A percentile compares a stretch with the other conserved stretches of the same genome.
Evolutionary conservation across 2,329 filamentous ascomycete species (phyloP).

Genomic region (Penicillium sp.): DNA sequence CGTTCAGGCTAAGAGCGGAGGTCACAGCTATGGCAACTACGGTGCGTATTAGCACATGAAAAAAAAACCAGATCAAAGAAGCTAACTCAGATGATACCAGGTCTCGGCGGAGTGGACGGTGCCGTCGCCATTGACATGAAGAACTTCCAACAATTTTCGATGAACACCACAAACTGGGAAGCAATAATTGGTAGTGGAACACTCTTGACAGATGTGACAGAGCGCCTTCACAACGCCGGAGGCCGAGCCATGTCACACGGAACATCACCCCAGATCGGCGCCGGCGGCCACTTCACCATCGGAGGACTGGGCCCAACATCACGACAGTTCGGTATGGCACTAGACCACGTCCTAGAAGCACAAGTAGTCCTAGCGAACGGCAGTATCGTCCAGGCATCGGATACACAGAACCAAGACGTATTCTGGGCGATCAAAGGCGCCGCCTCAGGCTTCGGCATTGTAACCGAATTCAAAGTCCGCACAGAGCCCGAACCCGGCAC

Average conservation of each 20-base stretch:
- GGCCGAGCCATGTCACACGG: conserved; percentile 37
- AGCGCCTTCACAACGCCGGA: conserved; percentile 28
- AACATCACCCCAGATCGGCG: conserved; percentile 35
- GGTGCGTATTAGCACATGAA: conserved; percentile 23
- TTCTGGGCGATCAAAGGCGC: conserved; percentile 41
- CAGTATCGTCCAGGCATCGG: conserved; percentile 33
- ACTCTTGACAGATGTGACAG: conserved; percentile 33
- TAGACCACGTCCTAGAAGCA: conserved; percentile 52
- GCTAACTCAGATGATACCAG: conserved; percentile 8
- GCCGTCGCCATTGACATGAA: conserved; percentile 32
- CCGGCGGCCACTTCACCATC: conserved; percentile 41
- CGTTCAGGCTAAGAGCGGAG: conserved; percentile 56
- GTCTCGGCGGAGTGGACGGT: conserved; percentile 33
- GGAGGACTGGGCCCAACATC: conserved; percentile 41
- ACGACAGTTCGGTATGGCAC: conserved; percentile 51
- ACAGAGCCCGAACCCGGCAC: conserved; percentile 38
- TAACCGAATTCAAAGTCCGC: conserved; percentile 40
- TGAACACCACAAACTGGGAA: conserved; percentile 29
- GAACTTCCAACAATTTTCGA: conserved; percentile 32
- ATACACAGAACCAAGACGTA: conserved; percentile 31
- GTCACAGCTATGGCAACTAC: conserved; percentile 56
- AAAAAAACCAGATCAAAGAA: neutral
- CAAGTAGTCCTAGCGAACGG: conserved; percentile 50
- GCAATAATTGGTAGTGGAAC: conserved; percentile 39
- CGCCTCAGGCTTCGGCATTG: conserved; percentile 39